Evolutionary conservation across 176 grass and related monocot genomes (phyloP).

Genomic region (Pontederia paniculata): DNA sequence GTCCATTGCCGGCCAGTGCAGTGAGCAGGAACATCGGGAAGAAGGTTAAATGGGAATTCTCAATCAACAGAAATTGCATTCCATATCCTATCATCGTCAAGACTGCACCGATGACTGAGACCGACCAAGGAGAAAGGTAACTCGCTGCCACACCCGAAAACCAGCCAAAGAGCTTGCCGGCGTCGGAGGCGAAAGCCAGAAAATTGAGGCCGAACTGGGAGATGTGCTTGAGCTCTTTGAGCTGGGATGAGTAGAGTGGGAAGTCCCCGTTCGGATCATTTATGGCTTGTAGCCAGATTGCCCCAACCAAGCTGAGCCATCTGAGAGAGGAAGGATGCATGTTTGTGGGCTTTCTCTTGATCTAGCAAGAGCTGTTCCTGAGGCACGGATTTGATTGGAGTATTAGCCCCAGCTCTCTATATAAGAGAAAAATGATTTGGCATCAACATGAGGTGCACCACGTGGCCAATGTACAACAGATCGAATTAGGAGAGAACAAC

Average conservation of each 20-base stretch:
- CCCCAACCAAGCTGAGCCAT: slow-evolving; percentile 83
- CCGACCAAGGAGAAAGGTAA: slow-evolving; percentile 58
- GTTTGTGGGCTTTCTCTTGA: too few relatives aligned
- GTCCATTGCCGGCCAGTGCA: slow-evolving; percentile 74
- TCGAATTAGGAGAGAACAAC: too few relatives aligned
- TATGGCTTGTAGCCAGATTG: slow-evolving; percentile 88
- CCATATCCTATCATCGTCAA: slow-evolving; percentile 76
- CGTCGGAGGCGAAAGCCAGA: slow-evolving; percentile 92
- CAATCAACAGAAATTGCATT: slow-evolving; percentile 73
- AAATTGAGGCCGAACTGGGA: slow-evolving; percentile 81
- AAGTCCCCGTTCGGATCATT: slow-evolving; percentile 93
- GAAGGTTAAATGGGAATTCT: slow-evolving; percentile 34
- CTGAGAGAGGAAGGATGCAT: slow-evolving; percentile 35
- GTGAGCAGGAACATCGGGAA: slow-evolving; percentile 82
- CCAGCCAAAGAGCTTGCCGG: slow-evolving; percentile 89
- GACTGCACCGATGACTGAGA: slow-evolving; percentile 42
- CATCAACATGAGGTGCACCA: too few relatives aligned
- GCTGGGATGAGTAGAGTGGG: slow-evolving; percentile 79
- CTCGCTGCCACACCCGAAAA: slow-evolving; percentile 56
- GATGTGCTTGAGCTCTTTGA: slow-evolving; percentile 69
- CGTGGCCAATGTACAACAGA: too few relatives aligned
- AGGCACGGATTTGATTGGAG: too few relatives aligned
- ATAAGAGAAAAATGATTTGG: too few relatives aligned
- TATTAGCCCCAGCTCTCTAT: too few relatives aligned
- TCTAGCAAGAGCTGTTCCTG: too few relatives aligned